Percentiles rank a stretch among this genome's conserved stretches.
Evolutionary conservation across 108 stramenopile genomes (phyloP).

Genomic region (Parmales sp.): DNA sequence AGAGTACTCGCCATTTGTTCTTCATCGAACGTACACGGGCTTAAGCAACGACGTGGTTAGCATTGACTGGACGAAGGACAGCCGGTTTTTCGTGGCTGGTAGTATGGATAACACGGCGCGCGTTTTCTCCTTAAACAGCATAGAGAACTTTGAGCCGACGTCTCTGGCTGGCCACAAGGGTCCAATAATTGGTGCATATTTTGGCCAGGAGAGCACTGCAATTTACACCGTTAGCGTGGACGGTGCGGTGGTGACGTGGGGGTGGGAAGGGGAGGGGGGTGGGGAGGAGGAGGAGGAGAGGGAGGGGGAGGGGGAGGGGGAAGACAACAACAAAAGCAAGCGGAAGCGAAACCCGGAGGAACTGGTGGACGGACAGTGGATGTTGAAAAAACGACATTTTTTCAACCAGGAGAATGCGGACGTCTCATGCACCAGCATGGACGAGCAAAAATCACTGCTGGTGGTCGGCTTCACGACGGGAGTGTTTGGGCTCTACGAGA

Average conservation of each 20-base stretch:
- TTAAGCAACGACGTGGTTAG: conserved; percentile 65
- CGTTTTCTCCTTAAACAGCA: conserved; percentile 76
- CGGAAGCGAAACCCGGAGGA: background rate
- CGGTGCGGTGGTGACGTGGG: conserved; percentile 83
- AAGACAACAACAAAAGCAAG: background rate
- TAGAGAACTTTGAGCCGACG: conserved; percentile 57
- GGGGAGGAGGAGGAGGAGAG: conserved; percentile 20
- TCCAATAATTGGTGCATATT: conserved; percentile 58
- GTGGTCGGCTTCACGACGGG: conserved; percentile 83
- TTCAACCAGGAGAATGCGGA: conserved; percentile 60
- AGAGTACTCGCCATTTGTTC: conserved; percentile 83
- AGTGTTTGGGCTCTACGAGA: conserved; percentile 89
- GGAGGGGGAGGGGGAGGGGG: background rate
- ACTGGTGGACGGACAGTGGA: conserved; percentile 53
- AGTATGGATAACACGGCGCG: conserved; percentile 72
- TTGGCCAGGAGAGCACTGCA: conserved; percentile 25
- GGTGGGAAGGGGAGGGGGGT: conserved; percentile 37
- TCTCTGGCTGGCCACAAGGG: conserved; percentile 74
- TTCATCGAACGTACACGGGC: conserved; percentile 83
- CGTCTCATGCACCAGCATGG: conserved; percentile 52
- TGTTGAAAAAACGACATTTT: conserved; percentile 57
- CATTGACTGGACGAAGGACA: conserved; percentile 81
- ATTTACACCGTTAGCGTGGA: conserved; percentile 73
- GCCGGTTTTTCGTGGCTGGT: conserved; percentile 64
- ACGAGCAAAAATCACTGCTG: conserved; percentile 47